Percentiles rank a stretch among this genome's conserved stretches.
phyloP scores from a whole-genome alignment of 768 basidiomycete species.

The Tylopilus vinaceipallidus region DNA sequence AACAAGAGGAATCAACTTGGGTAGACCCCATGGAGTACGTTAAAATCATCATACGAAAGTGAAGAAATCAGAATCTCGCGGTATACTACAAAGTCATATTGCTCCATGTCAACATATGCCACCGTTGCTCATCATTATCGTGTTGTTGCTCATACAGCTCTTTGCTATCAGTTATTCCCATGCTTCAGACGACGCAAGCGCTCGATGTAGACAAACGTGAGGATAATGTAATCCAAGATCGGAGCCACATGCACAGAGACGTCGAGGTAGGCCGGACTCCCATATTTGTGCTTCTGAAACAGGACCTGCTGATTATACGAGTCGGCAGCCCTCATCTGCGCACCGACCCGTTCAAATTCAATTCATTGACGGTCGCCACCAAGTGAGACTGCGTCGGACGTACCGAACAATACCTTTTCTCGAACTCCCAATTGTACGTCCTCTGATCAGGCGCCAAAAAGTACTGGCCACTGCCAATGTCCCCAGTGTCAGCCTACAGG shows the following conservation, averaged over 20 bases:
- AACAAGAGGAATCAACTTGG: no score
- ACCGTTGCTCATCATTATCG: no score
- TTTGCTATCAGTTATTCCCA: no score
- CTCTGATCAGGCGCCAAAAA: conserved; percentile 32
- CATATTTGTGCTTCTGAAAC: conserved; percentile 24
- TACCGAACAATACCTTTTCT: conserved; percentile 26
- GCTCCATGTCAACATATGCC: no score
- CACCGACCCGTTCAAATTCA: neutral
- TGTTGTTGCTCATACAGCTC: no score
- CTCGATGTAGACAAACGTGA: conserved; percentile 28
- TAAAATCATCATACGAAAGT: no score
- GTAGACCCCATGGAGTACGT: no score
- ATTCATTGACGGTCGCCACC: no score
- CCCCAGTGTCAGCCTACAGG: neutral
- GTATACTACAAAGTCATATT: no score
- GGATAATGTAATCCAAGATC: conserved; percentile 28
- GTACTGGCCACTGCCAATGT: conserved; percentile 25
- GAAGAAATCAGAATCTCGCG: no score
- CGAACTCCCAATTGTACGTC: conserved; percentile 34
- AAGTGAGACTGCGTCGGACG: neutral
- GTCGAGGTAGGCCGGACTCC: conserved; percentile 24
- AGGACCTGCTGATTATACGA: conserved; percentile 20
- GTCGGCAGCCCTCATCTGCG: conserved; percentile 20
- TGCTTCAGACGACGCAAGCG: conserved; percentile 15
- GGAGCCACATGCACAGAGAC: conserved; percentile 13